Evolutionary conservation across 345 rosid species (phyloP).

Genomic region (Linum tenue): DNA sequence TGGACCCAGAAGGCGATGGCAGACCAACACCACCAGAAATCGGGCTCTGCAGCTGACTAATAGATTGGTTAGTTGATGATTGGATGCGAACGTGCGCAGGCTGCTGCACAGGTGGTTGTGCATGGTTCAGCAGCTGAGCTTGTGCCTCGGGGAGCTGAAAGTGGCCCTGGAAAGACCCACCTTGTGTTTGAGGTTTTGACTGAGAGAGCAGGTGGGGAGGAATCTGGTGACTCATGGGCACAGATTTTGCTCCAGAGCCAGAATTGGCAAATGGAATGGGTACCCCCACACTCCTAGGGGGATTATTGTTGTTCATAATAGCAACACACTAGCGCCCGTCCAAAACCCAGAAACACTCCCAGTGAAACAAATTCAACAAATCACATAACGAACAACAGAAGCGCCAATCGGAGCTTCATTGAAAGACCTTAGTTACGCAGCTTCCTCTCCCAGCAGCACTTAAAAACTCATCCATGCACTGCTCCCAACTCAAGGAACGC

Average conservation of each 20-base stretch:
- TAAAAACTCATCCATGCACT: not conserved
- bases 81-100: conserved; percentile 19
- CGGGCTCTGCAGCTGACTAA: conserved; percentile 23
- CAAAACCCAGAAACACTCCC: conserved; percentile 12
- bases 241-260: conserved; percentile 20
- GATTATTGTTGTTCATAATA: conserved; percentile 31
- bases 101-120: conserved; percentile 17
- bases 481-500: no score
- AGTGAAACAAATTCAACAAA: not conserved
- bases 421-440: no score
- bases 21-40: conserved; percentile 22
- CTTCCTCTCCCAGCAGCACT: not conserved
- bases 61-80: conserved; percentile 13
- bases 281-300: conserved; percentile 23
- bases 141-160: conserved; percentile 48
- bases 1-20: conserved; percentile 24
- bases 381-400: conserved; percentile 9
- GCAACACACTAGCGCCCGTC: not conserved
- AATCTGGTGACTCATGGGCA: conserved; percentile 20
- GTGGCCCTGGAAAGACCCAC: conserved; percentile 39
- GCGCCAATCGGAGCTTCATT: conserved; percentile 4
- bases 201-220: conserved; percentile 23
- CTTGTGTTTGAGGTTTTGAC: conserved; percentile 30
- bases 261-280: conserved; percentile 28
- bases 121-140: conserved; percentile 26